These are phyloP conservation scores for Polysphondylium violaceum DNA, from an alignment of 78 protist species.

Conservation along the genomic window DNA sequence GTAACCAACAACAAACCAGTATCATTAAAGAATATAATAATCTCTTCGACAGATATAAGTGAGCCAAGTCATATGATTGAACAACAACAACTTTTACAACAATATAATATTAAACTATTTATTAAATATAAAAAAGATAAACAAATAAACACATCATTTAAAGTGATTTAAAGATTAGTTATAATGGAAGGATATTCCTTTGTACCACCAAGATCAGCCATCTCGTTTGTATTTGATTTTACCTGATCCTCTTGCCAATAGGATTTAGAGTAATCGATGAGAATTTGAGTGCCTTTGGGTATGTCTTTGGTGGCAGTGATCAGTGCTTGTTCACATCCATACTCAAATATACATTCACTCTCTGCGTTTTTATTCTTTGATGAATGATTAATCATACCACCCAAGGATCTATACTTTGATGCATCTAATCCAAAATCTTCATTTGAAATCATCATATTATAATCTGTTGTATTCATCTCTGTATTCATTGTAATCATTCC, in stretches of 20 bases:
- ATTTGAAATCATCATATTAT: conserved; percentile 75
- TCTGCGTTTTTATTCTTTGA: conserved; percentile 53
- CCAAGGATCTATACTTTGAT: conserved; percentile 53
- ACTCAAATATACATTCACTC: conserved; percentile 74
- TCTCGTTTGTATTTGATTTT: neutral
- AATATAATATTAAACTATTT: no score
- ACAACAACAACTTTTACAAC: no score
- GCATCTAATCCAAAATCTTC: conserved; percentile 80
- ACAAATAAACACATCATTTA: no score
- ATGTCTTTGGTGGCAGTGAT: conserved; percentile 71
- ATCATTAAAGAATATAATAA: no score
- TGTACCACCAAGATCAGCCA: conserved; percentile 58
- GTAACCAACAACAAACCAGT: no score
- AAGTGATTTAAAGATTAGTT: neutral
- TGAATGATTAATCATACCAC: conserved; percentile 84
- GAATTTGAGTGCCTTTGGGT: conserved; percentile 59
- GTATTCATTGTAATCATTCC: conserved; percentile 55
- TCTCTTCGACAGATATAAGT: no score
- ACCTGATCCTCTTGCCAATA: conserved; percentile 30
- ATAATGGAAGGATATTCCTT: conserved; percentile 47
- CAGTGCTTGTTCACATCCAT: conserved; percentile 83
- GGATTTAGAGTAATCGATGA: conserved; percentile 72
- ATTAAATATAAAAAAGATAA: no score
- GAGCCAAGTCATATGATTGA: no score
- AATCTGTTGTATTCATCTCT: conserved; percentile 46